phyloP scores from a whole-genome alignment of 2,329 filamentous ascomycete species.

The Myriosclerotinia curreyana region DNA sequence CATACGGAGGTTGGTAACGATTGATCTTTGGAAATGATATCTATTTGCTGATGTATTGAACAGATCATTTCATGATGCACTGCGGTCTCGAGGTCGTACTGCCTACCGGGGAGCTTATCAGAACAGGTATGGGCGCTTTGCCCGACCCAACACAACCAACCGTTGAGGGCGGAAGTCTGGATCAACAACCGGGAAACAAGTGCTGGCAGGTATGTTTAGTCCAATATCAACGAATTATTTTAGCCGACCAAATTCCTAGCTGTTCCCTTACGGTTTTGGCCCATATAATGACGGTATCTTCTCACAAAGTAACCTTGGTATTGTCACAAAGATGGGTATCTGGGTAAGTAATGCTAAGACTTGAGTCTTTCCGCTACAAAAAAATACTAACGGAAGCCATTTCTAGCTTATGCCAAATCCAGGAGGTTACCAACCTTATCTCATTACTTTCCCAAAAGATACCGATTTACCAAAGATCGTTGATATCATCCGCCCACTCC shows the following conservation, averaged over 20 bases:
- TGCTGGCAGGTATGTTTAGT: slow-evolving; percentile 38
- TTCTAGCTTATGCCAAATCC: slow-evolving; percentile 51
- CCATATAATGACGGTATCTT: slow-evolving; percentile 46
- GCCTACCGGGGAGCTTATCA: slow-evolving; percentile 46
- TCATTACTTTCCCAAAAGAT: slow-evolving; percentile 46
- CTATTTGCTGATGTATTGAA: slow-evolving; percentile 29
- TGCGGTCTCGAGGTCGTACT: slow-evolving; percentile 47
- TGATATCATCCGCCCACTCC: slow-evolving; percentile 47
- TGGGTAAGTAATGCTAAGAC: slow-evolving; percentile 27
- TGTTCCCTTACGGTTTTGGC: slow-evolving; percentile 42
- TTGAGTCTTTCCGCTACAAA: neutral
- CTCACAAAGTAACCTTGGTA: slow-evolving; percentile 51
- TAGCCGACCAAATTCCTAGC: neutral
- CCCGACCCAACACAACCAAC: slow-evolving; percentile 23
- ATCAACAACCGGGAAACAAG: slow-evolving; percentile 41
- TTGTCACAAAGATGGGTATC: slow-evolving; percentile 53
- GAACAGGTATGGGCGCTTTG: slow-evolving; percentile 49
- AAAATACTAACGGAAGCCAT: neutral
- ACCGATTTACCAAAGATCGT: slow-evolving; percentile 31
- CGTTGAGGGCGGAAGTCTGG: slow-evolving; percentile 16
- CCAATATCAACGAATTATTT: neutral
- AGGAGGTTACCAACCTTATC: slow-evolving; percentile 46
- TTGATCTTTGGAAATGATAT: neutral
- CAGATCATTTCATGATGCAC: slow-evolving; percentile 42
- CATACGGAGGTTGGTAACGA: slow-evolving; percentile 41